Evolutionary conservation across 768 basidiomycete species (phyloP).

Genomic region (Russula sp.): DNA sequence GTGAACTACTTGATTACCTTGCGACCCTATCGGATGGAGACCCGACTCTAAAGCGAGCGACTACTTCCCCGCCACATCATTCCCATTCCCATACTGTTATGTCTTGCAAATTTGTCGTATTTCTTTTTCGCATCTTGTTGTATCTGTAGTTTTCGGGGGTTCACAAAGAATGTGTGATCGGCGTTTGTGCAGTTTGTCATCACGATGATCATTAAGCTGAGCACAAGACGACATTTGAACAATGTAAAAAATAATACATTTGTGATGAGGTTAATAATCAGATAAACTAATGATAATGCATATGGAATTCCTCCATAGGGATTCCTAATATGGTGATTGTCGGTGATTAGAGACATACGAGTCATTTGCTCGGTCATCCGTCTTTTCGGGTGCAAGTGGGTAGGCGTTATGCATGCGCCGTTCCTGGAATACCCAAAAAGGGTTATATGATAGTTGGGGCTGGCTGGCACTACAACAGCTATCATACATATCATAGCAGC

Average conservation of each 20-base stretch:
- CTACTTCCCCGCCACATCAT: neutral
- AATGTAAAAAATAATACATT: too few species aligned
- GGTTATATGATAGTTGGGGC: neutral
- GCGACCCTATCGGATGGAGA: conserved; percentile 17
- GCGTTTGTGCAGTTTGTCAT: neutral
- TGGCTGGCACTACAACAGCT: too few species aligned
- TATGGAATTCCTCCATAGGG: neutral
- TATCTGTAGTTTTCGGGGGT: conserved; percentile 9
- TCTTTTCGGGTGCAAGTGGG: conserved; percentile 3
- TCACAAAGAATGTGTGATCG: neutral
- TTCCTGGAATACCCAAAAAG: neutral
- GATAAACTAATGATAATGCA: neutral
- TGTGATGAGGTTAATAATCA: neutral
- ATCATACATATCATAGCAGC: too few species aligned
- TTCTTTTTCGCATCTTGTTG: conserved; percentile 4
- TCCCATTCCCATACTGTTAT: neutral
- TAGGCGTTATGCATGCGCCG: neutral
- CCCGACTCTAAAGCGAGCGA: conserved; percentile 19
- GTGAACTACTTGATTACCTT: conserved; percentile 8
- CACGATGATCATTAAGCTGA: neutral
- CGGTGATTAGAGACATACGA: neutral
- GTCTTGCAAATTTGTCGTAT: neutral
- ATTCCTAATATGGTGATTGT: too few species aligned
- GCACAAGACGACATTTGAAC: neutral
- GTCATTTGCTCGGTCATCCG: conserved; percentile 11